Evolutionary conservation across 495 filamentous ascomycete genomes (phyloP).

Genomic region (Friedmanniomyces simplex): DNA sequence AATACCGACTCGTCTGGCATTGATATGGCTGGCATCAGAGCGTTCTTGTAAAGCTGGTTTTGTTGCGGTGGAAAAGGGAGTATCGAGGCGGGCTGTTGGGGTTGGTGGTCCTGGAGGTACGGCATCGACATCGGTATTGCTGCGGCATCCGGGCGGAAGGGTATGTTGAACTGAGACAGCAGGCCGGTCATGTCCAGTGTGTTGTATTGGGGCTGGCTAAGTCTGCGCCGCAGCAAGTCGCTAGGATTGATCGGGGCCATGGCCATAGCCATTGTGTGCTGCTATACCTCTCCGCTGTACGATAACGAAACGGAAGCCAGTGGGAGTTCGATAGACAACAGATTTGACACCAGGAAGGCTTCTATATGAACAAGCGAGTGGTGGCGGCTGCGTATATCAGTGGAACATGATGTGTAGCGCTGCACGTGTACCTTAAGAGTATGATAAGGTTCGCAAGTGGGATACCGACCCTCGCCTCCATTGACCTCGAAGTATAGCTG

Average conservation of each 20-base stretch:
- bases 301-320: no score
- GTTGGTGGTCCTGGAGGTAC: conserved; percentile 2
- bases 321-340: no score
- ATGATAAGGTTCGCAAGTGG: not conserved
- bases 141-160: conserved; percentile 8
- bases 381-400: not conserved
- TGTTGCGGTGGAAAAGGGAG: not conserved
- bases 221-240: conserved; percentile 9
- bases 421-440: not conserved
- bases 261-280: not conserved
- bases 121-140: conserved; percentile 1
- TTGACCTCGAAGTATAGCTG: not conserved
- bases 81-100: not conserved
- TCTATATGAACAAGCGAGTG: not conserved
- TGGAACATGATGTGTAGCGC: not conserved
- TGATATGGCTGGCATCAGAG: not conserved
- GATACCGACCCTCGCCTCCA: not conserved
- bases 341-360: no score
- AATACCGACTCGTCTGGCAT: not conserved
- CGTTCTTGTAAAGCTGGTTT: conserved; percentile 1
- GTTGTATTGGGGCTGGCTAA: conserved; percentile 14
- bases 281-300: not conserved
- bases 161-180: conserved; percentile 15
- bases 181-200: conserved; percentile 3
- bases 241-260: not conserved